Base-by-base conservation (phyloP, 2,329 filamentous ascomycete genomes). In the Aspergillus intermedius region DNA sequence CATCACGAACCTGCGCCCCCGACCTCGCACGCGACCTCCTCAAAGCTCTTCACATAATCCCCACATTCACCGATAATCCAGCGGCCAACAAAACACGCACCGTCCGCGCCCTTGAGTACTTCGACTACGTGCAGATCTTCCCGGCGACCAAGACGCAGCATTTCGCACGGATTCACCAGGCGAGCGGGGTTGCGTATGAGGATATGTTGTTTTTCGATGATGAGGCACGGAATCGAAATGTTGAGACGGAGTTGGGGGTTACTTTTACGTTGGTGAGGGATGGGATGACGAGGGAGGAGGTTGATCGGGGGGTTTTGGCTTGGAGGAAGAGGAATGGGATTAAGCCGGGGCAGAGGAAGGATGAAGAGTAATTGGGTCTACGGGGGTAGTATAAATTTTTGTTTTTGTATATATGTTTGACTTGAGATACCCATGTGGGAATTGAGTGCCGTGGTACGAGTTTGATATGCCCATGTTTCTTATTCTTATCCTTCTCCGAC, bases 181-280 rank as follows among this genome's bases (percentile, higher is more conserved):
- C 81, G 48, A 90, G 86, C 12, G 83, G 82, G 1, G 68, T 96
- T 2, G 72, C 74, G 5, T 95, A 82, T 61, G 79, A 86, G 54
- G 88, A 96, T 43, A 95, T 97, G 85, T 67, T 97, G 30, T 97
- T 97, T 68, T 97, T 97, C 57, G 91, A 97, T 59, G 91, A 97
- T 60, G 91, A 97, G 78, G 77, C 78, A 46, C 74, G 91, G 52
- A 97, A 97, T 63, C 77, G 81, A 49, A 90, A 96, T 63, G 91
- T 95, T 1, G 81, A 86, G 69, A 70, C 65, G 1, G 74, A 78
- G 42, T 61, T 96, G 44, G 91, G 91, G 0, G 86, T 95, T 3
- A 87, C 86, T 0, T 95, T 97, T 81, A 83, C 82, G 63, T 71
- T 96, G 44, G 85, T 97, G 0, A 74, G 80, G 48, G 85, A 95